Conservation (phyloP, 768 basidiomycete species). For the Hebeloma cylindrosporum region DNA sequence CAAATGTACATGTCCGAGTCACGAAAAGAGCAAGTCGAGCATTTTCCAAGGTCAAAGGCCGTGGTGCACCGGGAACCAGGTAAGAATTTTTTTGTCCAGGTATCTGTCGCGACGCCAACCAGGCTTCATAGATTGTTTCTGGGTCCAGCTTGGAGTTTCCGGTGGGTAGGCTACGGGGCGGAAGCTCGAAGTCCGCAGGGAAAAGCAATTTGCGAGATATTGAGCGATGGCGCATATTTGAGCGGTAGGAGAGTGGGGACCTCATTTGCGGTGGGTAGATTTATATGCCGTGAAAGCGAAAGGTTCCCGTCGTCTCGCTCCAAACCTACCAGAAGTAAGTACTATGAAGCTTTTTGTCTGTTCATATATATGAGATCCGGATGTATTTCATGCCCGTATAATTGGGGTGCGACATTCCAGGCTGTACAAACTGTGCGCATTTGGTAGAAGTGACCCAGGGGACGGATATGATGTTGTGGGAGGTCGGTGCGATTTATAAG, state of each 20-base stretch:
- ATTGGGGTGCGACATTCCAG: conserved; percentile 41
- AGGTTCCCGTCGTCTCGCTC: conserved; percentile 22
- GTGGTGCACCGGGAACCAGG: conserved; percentile 68
- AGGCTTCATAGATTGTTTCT: conserved; percentile 48
- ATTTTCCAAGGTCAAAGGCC: conserved; percentile 59
- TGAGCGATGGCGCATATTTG: conserved; percentile 40
- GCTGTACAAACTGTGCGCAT: conserved; percentile 44
- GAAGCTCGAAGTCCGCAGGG: conserved; percentile 36
- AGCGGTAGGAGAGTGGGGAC: conserved; percentile 33
- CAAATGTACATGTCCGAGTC: conserved; percentile 50
- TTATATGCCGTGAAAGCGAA: conserved; percentile 28
- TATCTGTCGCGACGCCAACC: conserved; percentile 57
- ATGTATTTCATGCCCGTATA: conserved; percentile 46
- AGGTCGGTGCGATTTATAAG: conserved; percentile 23
- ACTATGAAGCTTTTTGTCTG: conserved; percentile 28
- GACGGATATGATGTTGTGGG: conserved; percentile 23
- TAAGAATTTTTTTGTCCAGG: conserved; percentile 43
- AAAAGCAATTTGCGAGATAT: conserved; percentile 36
- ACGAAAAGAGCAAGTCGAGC: conserved; percentile 56
- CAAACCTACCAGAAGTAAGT: conserved; percentile 27
- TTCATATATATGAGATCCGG: conserved; percentile 48
- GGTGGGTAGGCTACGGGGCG: conserved; percentile 26
- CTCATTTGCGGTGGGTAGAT: conserved; percentile 30
- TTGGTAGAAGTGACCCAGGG: conserved; percentile 45
- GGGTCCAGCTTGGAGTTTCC: conserved; percentile 22